Evolutionary conservation across 768 basidiomycete genomes (phyloP), one percentile per base, ranked within the genome.

Genomic region (Serendipita sp.): DNA sequence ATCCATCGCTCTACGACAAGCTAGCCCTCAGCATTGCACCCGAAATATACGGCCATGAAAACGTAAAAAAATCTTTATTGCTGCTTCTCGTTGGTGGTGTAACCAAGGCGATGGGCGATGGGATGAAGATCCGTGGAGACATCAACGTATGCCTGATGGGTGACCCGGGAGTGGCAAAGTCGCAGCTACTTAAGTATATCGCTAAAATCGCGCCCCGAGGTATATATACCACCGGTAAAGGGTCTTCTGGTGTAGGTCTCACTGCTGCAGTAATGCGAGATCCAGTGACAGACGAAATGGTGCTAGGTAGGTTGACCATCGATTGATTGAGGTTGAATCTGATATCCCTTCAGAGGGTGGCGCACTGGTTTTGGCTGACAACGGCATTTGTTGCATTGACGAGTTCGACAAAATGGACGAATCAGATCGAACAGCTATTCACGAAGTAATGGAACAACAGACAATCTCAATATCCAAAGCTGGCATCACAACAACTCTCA

Each of bases 401-500:
- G 96, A 99, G 72, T 99, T 99, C 71, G 96, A 99, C 77, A 98
- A 99, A 74, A 99, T 99, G 96, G 96, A 98, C 68, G 96, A 99
- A 75, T 74, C 91, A 0, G 96, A 98, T 73, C 80, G 96, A 68
- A 98, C 96, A 1, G 91, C 96, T 13, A 98, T 99, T 66, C 96
- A 99, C 76, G 96, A 99, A 80, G 96, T 99, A 66, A 99, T 99
- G 96, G 95, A 98, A 75, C 96, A 98, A 74, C 96, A 99, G 76
- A 99, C 96, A 0, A 97, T 99, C 64, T 98, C 95, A 2, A 99
- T 99, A 67, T 96, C 96, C 46, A 99, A 98, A 75, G 96, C 96
- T 3, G 96, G 96, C 27, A 99, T 99, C 71, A 94, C 95, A 6
- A 99, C 96, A 5, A 98, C 96, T 1, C 80, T 99, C 53, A 98